Evolutionary conservation across 1,284 basidiomycete species (phyloP).

Genomic region (Ceratorhiza oryzae-sativae): DNA sequence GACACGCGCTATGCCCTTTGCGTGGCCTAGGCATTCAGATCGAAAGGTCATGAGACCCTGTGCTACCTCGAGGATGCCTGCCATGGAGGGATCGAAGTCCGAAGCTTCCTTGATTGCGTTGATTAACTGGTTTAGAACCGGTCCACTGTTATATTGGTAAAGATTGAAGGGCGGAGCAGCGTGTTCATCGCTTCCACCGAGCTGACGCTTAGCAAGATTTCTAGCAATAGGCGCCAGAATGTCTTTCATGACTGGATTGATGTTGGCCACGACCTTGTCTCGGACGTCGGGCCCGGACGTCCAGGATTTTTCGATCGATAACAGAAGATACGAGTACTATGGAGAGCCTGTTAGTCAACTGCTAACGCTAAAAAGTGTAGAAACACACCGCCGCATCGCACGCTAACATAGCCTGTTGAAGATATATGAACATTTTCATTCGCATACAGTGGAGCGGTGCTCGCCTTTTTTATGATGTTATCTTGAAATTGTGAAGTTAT

Average conservation of each 20-base stretch:
- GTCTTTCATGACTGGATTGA: conserved; percentile 7
- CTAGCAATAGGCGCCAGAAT: conserved; percentile 10
- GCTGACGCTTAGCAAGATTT: conserved; percentile 19
- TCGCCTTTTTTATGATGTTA: background rate
- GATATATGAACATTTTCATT: background rate
- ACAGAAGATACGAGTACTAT: conserved; percentile 34
- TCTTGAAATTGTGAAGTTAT: background rate
- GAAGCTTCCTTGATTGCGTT: too few relatives aligned
- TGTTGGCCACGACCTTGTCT: background rate
- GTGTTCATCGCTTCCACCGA: background rate
- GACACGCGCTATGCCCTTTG: too few relatives aligned
- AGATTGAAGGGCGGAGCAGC: conserved; percentile 15
- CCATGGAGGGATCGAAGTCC: too few relatives aligned
- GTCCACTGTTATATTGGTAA: too few relatives aligned
- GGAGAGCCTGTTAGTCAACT: background rate
- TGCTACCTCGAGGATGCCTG: too few relatives aligned
- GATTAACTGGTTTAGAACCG: too few relatives aligned
- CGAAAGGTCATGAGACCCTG: too few relatives aligned
- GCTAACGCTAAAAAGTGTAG: background rate
- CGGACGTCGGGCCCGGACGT: background rate
- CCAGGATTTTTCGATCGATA: conserved; percentile 30
- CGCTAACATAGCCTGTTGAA: conserved; percentile 28
- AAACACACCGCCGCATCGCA: conserved; percentile 29
- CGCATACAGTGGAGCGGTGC: background rate
- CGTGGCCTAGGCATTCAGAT: too few relatives aligned